Percentiles rank a stretch among this genome's conserved stretches.
These are phyloP conservation scores for Venustampulla echinocandica DNA, from an alignment of 495 filamentous ascomycete genomes.

Conservation along the genomic window DNA sequence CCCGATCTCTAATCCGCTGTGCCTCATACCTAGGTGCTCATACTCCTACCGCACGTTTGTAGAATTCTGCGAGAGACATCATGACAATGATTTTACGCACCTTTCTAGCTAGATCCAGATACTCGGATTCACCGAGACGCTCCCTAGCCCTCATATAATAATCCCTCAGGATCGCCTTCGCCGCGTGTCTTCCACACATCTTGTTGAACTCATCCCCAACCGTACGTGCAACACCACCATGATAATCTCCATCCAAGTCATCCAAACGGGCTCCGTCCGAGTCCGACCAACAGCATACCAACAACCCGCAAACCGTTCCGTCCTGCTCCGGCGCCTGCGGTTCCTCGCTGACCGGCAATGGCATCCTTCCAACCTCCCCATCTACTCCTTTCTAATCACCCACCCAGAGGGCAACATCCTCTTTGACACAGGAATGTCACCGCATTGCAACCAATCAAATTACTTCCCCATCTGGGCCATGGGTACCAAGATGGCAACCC, in stretches of 20 bases:
- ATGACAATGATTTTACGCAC: no score
- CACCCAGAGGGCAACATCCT: constrained; percentile 27
- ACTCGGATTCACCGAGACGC: no score
- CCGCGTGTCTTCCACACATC: no score
- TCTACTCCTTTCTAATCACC: constrained; percentile 26
- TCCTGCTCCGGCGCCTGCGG: constrained; percentile 23
- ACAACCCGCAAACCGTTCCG: constrained; percentile 20
- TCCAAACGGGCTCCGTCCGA: constrained; percentile 22
- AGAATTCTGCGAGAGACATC: no score
- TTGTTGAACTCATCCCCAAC: no score
- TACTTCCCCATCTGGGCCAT: constrained; percentile 24
- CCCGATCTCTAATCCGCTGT: no score
- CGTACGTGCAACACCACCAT: constrained; percentile 20
- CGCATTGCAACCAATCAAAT: constrained; percentile 22
- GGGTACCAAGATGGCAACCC: constrained; percentile 9
- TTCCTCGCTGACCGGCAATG: constrained; percentile 23
- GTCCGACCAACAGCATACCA: constrained; percentile 23
- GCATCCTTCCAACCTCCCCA: constrained; percentile 22
- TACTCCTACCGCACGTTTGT: no score
- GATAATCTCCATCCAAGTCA: constrained; percentile 19
- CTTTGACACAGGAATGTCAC: constrained; percentile 29
- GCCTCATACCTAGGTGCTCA: no score
- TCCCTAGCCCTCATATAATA: no score
- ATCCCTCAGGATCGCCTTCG: no score
- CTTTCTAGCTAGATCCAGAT: no score